Evolutionary conservation across 257 asterid species (phyloP).

Genomic region (Plantago major): DNA sequence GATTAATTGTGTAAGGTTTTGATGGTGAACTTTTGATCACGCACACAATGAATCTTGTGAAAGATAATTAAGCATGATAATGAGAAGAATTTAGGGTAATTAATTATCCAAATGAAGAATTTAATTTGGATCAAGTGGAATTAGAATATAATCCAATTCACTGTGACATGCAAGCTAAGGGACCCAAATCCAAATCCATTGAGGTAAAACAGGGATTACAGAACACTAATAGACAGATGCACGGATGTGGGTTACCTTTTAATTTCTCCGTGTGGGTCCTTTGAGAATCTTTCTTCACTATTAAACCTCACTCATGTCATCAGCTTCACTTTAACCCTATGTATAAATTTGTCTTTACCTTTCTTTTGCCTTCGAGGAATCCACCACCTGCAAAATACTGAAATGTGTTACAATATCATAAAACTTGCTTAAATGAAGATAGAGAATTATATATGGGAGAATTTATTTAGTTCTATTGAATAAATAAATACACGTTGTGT

Average conservation of each 20-base stretch:
- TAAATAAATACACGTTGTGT: too few relatives aligned
- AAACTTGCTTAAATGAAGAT: too few relatives aligned
- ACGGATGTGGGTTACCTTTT: slow-evolving; percentile 14
- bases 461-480: too few relatives aligned
- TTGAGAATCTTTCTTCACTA: slow-evolving; percentile 28
- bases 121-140: neutral
- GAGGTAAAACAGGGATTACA: neutral
- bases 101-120: neutral
- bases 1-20: too few relatives aligned
- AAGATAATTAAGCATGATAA: neutral
- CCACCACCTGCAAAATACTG: too few relatives aligned
- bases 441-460: too few relatives aligned
- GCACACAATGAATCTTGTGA: neutral
- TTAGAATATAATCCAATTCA: slow-evolving; percentile 2
- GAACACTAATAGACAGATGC: slow-evolving; percentile 7
- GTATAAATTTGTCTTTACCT: neutral
- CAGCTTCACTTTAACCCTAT: slow-evolving; percentile 11
- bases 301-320: neutral
- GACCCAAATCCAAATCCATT: slow-evolving; percentile 5
- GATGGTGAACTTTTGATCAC: neutral
- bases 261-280: slow-evolving; percentile 39
- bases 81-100: neutral
- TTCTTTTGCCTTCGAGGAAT: neutral
- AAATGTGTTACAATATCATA: too few relatives aligned
- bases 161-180: too few relatives aligned